Conservation (phyloP, 2,329 filamentous ascomycete genomes). For the Cercospora nicotianae region DNA sequence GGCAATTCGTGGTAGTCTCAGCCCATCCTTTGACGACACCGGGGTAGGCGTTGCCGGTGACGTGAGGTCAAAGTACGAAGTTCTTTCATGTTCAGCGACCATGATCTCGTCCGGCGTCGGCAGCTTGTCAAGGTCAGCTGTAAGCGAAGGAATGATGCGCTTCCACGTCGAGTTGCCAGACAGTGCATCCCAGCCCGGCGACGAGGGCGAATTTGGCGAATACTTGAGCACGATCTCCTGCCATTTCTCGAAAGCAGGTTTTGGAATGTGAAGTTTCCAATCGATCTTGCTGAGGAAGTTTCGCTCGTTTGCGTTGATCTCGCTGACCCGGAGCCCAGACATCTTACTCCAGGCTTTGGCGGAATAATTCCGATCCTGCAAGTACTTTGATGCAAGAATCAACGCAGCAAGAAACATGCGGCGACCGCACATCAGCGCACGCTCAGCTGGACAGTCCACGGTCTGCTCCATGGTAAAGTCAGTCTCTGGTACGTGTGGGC, state of each 20-base stretch:
- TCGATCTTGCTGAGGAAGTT: conserved; percentile 85
- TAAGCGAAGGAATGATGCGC: conserved; percentile 56
- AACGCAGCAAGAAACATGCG: conserved; percentile 96
- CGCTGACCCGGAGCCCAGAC: conserved; percentile 85
- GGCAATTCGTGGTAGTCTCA: conserved; percentile 24
- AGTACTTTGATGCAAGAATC: conserved; percentile 94
- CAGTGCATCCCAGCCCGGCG: conserved; percentile 28
- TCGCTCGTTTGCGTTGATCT: conserved; percentile 97
- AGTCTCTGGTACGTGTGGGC: conserved; percentile 77
- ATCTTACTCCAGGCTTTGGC: conserved; percentile 99
- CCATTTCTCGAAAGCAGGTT: conserved; percentile 87
- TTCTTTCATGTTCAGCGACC: conserved; percentile 9
- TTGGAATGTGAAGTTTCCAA: conserved; percentile 93
- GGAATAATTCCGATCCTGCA: conserved; percentile 97
- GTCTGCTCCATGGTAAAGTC: conserved; percentile 87
- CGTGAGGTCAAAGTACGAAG: conserved; percentile 19
- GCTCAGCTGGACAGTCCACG: conserved; percentile 67
- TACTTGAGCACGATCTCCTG: conserved; percentile 87
- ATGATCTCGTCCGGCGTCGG: conserved; percentile 24
- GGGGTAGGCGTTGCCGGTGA: conserved; percentile 32
- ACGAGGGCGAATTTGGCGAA: conserved; percentile 57
- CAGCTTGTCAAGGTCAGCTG: conserved; percentile 56
- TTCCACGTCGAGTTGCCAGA: conserved; percentile 41
- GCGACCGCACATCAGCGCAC: conserved; percentile 89
- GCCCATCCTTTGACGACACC: conserved; percentile 11